A percentile compares a stretch with the other conserved stretches of the same genome.
These are phyloP conservation scores for Pythium brachiatum DNA, from an alignment of 352 stramenopile species.

Conservation along the genomic window DNA sequence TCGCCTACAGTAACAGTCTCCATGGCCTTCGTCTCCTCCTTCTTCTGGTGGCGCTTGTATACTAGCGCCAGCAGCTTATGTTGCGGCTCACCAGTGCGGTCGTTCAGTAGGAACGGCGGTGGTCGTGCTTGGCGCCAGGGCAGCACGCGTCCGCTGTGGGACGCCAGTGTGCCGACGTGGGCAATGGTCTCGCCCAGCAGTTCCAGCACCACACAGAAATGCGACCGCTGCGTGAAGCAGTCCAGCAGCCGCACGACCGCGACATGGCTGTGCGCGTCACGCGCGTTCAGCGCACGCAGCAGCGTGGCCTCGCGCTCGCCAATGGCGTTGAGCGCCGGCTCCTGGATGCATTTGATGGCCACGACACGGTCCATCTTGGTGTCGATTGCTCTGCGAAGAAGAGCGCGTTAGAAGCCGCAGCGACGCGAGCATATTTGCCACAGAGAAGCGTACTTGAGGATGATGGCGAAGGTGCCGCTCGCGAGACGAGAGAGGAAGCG, in stretches of 20 bases:
- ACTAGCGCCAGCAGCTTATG: conserved; percentile 84
- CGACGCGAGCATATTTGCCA: background rate
- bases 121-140: conserved; percentile 58
- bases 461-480: conserved; percentile 64
- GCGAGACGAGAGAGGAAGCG: conserved; percentile 70
- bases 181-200: conserved; percentile 81
- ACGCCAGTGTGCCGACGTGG: conserved; percentile 90
- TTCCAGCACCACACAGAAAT: conserved; percentile 71
- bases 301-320: conserved; percentile 55
- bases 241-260: conserved; percentile 57
- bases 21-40: background rate
- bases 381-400: conserved; percentile 44
- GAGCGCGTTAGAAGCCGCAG: background rate
- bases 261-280: conserved; percentile 35
- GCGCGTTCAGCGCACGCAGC: conserved; percentile 38
- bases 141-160: conserved; percentile 58
- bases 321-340: conserved; percentile 45
- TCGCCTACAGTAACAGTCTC: background rate
- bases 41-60: conserved; percentile 6
- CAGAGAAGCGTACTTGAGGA: conserved; percentile 45
- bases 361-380: conserved; percentile 36
- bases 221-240: conserved; percentile 50
- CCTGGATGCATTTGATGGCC: conserved; percentile 68
- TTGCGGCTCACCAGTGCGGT: conserved; percentile 62
- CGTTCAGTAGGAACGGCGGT: conserved; percentile 80